These are phyloP conservation scores for Hypoxylon sp. DNA, from an alignment of 2,329 filamentous ascomycete genomes.

Conservation along the genomic window DNA sequence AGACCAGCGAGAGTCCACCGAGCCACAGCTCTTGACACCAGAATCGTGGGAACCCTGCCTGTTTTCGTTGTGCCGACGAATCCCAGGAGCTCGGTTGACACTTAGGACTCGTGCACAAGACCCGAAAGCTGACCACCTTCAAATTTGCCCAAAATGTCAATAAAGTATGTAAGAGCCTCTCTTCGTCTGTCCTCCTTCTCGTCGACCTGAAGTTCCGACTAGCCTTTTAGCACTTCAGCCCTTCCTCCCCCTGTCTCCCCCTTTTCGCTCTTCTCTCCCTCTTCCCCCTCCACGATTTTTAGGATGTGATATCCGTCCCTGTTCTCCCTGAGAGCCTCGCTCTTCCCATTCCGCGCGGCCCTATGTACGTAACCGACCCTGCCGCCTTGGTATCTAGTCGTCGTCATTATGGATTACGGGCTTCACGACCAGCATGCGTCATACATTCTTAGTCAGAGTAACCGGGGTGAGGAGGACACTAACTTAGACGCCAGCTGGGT, in stretches of 20 bases:
- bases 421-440: constrained; percentile 59
- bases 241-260: constrained; percentile 18
- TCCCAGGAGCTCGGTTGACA: constrained; percentile 52
- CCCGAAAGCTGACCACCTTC: constrained; percentile 49
- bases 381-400: constrained; percentile 22
- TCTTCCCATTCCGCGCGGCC: constrained; percentile 37
- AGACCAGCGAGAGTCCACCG: constrained; percentile 43
- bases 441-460: constrained; percentile 56
- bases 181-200: constrained; percentile 39
- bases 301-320: constrained; percentile 40
- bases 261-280: constrained; percentile 9
- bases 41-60: constrained; percentile 46
- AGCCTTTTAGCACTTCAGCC: constrained; percentile 29
- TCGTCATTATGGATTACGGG: constrained; percentile 51
- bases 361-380: constrained; percentile 32
- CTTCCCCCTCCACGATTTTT: constrained; percentile 39
- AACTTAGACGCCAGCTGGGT: constrained; percentile 79
- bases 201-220: constrained; percentile 26
- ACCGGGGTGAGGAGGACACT: constrained; percentile 58
- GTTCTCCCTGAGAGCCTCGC: constrained; percentile 38
- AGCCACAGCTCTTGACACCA: constrained; percentile 37
- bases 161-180: constrained; percentile 53
- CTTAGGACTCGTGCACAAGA: constrained; percentile 45
- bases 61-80: constrained; percentile 51
- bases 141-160: constrained; percentile 54